phyloP scores from a whole-genome alignment of 345 rosid species.

The sweet orange (Citrus sinensis) region DVS_A1.0 CM039166.1:20017001-20017500 shows the following conservation, averaged over 20 bases:
- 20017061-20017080: background rate
- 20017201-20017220: background rate
- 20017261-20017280: background rate
- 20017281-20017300: background rate
- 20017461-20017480: background rate
- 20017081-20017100: background rate
- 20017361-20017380: background rate
- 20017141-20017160: background rate
- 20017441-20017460: background rate
- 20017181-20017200: background rate
- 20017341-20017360: background rate
- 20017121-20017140: background rate
- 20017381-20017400: background rate
- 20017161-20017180: background rate
- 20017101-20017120: background rate
- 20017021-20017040: background rate
- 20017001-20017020: background rate
- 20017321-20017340: background rate
- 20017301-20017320: background rate
- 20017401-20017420: background rate
- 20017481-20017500: constrained; percentile 26
- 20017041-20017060: background rate
- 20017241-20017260: background rate
- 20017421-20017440: constrained; percentile 18
- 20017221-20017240: background rate